Evolutionary conservation across 305 asterid genomes (phyloP).

Genomic region (Fraxinus paxiana): DNA sequence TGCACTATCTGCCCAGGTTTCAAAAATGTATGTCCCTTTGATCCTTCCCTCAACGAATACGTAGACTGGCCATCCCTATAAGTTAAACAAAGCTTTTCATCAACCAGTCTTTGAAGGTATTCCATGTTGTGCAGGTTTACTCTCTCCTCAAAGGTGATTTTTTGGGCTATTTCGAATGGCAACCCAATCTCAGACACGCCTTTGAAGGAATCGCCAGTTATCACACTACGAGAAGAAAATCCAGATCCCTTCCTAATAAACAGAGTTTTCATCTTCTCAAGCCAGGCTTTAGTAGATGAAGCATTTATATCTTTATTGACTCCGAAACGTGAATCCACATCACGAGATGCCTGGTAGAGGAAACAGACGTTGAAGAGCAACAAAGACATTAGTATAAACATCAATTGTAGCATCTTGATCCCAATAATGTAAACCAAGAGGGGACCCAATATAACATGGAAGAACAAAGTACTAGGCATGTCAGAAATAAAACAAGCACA

Average conservation of each 20-base stretch:
- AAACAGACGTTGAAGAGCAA: constrained; percentile 6
- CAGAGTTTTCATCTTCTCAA: constrained; percentile 91
- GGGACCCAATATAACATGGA: constrained; percentile 10
- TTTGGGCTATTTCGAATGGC: constrained; percentile 86
- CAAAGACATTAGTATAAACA: constrained; percentile 7
- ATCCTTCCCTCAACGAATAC: constrained; percentile 84
- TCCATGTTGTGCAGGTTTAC: constrained; percentile 74
- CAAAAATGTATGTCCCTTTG: constrained; percentile 84
- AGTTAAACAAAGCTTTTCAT: constrained; percentile 73
- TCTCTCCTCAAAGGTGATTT: constrained; percentile 82
- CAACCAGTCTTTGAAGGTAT: constrained; percentile 80
- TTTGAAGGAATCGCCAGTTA: constrained; percentile 90
- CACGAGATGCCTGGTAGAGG: constrained; percentile 75
- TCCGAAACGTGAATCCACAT: constrained; percentile 81
- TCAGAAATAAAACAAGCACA: constrained; percentile 16
- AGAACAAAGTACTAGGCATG: constrained; percentile 7
- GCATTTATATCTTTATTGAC: constrained; percentile 56
- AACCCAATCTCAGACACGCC: constrained; percentile 87
- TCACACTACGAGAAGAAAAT: constrained; percentile 92
- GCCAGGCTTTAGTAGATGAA: constrained; percentile 91
- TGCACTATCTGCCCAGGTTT: constrained; percentile 91
- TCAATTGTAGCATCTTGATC: background rate
- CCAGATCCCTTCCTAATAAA: constrained; percentile 98
- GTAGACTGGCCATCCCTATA: constrained; percentile 74
- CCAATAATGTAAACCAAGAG: constrained; percentile 9